A percentile compares a stretch with the other conserved stretches of the same genome.
Conservation (phyloP, 148 eudicot species). For the Oxyria digyna region DNA sequence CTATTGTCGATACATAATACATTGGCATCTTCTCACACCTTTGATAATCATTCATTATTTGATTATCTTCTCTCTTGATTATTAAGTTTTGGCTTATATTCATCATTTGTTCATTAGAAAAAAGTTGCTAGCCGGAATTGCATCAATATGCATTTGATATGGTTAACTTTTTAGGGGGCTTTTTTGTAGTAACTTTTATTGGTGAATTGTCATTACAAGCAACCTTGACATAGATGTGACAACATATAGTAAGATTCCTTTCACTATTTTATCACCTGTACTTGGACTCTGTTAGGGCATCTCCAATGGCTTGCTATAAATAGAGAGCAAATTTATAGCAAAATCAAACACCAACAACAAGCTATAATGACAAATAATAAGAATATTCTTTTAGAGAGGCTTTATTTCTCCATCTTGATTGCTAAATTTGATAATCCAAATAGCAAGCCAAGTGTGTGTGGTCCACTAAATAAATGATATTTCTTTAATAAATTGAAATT, state of each 20-base stretch:
- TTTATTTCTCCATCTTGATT: no score
- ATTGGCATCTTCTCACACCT: neutral
- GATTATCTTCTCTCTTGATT: neutral
- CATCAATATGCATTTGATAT: neutral
- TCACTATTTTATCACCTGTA: neutral
- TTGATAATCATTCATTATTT: neutral
- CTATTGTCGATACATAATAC: neutral
- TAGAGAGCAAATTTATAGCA: no score
- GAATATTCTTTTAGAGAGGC: no score
- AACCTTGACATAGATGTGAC: neutral
- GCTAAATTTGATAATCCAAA: no score
- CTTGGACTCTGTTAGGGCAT: no score
- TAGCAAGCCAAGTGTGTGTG: no score
- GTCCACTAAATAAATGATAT: no score
- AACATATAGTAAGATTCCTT: neutral
- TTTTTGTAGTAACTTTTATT: neutral
- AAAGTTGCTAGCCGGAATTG: neutral
- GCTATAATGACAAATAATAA: no score
- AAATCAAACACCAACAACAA: no score
- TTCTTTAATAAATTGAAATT: no score
- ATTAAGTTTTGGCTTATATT: neutral
- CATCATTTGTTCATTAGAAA: neutral
- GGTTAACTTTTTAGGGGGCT: neutral
- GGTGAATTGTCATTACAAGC: no score
- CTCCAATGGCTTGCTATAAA: no score